Conservation (phyloP, 1,284 basidiomycete species). For the Rhodofomes roseus region DNA sequence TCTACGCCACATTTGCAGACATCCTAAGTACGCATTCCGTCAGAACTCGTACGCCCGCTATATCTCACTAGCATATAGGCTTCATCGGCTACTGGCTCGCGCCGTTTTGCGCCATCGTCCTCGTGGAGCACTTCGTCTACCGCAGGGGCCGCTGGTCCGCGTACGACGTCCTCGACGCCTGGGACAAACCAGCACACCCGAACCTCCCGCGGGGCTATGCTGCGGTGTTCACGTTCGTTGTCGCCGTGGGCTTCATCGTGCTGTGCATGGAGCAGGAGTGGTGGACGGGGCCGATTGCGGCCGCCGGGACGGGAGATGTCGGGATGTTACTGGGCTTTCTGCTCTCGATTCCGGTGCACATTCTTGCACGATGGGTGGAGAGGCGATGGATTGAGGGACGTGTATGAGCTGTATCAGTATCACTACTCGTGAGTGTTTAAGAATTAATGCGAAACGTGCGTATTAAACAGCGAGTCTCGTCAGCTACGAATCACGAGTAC, state of each 20-base stretch:
- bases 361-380: background rate
- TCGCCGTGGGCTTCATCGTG: slow-evolving; percentile 46
- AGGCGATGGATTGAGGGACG: background rate
- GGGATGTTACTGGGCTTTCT: slow-evolving; percentile 49
- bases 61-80: slow-evolving; percentile 18
- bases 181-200: slow-evolving; percentile 34
- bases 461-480: too few species aligned
- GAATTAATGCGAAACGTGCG: too few species aligned
- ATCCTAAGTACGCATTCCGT: slow-evolving; percentile 41
- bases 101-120: slow-evolving; percentile 49
- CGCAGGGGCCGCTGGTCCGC: slow-evolving; percentile 32
- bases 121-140: slow-evolving; percentile 58
- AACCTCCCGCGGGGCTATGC: slow-evolving; percentile 43
- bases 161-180: slow-evolving; percentile 36
- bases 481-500: too few species aligned
- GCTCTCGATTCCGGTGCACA: slow-evolving; percentile 36
- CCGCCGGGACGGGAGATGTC: slow-evolving; percentile 50
- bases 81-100: slow-evolving; percentile 62
- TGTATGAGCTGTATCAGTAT: too few species aligned
- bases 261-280: slow-evolving; percentile 58
- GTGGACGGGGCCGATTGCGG: slow-evolving; percentile 49
- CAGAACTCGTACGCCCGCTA: background rate
- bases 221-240: slow-evolving; percentile 44
- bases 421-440: too few species aligned
- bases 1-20: slow-evolving; percentile 55